Evolutionary conservation across 768 basidiomycete genomes (phyloP), one percentile per base, ranked within the genome.

Genomic region (Clavulina sp.): DNA sequence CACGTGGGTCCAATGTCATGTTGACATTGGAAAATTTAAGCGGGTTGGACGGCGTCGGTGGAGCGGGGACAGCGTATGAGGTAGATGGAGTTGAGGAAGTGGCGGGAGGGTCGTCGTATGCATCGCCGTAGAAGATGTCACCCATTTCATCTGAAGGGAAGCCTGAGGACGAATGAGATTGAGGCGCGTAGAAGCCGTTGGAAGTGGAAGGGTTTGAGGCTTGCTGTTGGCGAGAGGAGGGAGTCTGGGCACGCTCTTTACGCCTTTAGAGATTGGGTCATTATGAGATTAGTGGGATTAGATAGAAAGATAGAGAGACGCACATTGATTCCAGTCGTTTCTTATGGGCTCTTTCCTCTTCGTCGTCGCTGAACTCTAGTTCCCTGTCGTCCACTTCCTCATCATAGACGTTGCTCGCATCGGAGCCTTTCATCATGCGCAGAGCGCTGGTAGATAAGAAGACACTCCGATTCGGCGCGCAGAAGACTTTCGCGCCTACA

Each of bases 301-400:
- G n/a, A n/a, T 13, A 21, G 40, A 43, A 24, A 41, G 13, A 26
- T 9, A 6, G 21, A 30, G n/a, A 28, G 31, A 48, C 55, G 81
- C 81, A 71, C 78, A 57, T 71, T 70, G n/a, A n/a, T 60, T 81
- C 84, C 43, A 73, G 59, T 47, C 68, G 68, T 49, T 74, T 69
- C 66, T 74, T 84, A 61, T 80, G 73, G 28, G 77, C 78, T 18
- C 77, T 76, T 63, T 97, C 93, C 51, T 80, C 73, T 63, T 97
- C 93, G 58, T 97, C 93, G 57, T 97, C 93, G 2, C 85, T 89
- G 65, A 92, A 97, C 62, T 97, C 93, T 29, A 86, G 60, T 61
- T 96, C 93, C 51, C 87, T 76, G 19, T 86, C 89, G 1, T 71
- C 84, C 2, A 86, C 81, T 62, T 97, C 93, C 65, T 97, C 93